phyloP scores from a whole-genome alignment of 257 asterid genomes.

The Solanum chilense region DNA sequence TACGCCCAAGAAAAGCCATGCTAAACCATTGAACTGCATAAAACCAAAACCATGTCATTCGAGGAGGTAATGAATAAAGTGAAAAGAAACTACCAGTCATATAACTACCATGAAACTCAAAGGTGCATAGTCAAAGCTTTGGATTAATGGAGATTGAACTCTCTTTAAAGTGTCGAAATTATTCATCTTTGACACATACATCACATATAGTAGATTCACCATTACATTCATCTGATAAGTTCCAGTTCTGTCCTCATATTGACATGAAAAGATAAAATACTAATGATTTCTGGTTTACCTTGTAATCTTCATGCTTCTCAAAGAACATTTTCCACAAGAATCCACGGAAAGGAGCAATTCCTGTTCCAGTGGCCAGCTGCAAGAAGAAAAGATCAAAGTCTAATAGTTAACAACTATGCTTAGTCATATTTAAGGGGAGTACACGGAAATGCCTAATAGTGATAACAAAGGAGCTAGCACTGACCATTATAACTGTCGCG shows the following conservation, averaged over 20 bases:
- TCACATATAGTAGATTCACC: neutral
- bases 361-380: conserved; percentile 91
- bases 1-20: conserved; percentile 97
- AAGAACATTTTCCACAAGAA: conserved; percentile 97
- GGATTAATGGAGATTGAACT: neutral
- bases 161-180: neutral
- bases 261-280: neutral
- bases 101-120: neutral
- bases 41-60: neutral
- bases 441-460: neutral
- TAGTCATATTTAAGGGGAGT: neutral
- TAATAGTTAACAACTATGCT: neutral
- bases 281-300: conserved; percentile 24
- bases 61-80: neutral
- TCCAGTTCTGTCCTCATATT: neutral
- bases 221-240: neutral
- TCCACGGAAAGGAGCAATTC: conserved; percentile 92
- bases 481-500: conserved; percentile 73
- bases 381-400: neutral
- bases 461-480: neutral
- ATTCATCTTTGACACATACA: neutral
- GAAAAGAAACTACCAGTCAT: neutral
- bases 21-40: conserved; percentile 81
- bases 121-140: neutral
- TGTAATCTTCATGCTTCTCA: conserved; percentile 85